Evolutionary conservation across 306 rosid genomes (phyloP).

Genomic region (Sicyos edulis): DNA sequence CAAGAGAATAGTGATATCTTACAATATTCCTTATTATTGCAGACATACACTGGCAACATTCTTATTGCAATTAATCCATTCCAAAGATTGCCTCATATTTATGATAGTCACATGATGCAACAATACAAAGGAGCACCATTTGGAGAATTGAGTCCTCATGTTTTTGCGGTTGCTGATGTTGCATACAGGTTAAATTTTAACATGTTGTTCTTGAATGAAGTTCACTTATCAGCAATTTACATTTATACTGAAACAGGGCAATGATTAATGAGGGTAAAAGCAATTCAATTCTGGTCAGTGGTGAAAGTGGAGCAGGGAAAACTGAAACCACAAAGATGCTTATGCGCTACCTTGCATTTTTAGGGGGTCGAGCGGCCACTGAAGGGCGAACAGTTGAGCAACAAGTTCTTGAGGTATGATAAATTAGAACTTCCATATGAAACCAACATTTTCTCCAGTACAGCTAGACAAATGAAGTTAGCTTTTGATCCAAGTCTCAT

Average conservation of each 20-base stretch:
- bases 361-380: constrained; percentile 89
- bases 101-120: constrained; percentile 91
- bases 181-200: constrained; percentile 67
- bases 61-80: constrained; percentile 97
- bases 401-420: constrained; percentile 95
- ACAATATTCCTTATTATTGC: constrained; percentile 16
- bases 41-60: constrained; percentile 98
- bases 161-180: constrained; percentile 97
- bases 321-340: constrained; percentile 99
- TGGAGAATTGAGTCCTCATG: constrained; percentile 96
- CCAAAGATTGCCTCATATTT: constrained; percentile 90
- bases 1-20: neutral
- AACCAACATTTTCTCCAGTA: neutral
- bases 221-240: neutral
- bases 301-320: constrained; percentile 99
- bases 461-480: neutral
- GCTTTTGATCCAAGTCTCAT: constrained; percentile 8
- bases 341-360: constrained; percentile 90
- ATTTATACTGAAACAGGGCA: constrained; percentile 55
- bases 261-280: constrained; percentile 83
- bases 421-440: neutral
- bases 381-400: constrained; percentile 98
- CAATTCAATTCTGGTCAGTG: constrained; percentile 96
- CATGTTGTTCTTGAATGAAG: constrained; percentile 9
- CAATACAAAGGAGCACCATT: constrained; percentile 99